Percentiles rank a stretch among this genome's conserved stretches.
Conservation (phyloP, 768 basidiomycete genomes). For the Termitomyces eurrhizus region DNA sequence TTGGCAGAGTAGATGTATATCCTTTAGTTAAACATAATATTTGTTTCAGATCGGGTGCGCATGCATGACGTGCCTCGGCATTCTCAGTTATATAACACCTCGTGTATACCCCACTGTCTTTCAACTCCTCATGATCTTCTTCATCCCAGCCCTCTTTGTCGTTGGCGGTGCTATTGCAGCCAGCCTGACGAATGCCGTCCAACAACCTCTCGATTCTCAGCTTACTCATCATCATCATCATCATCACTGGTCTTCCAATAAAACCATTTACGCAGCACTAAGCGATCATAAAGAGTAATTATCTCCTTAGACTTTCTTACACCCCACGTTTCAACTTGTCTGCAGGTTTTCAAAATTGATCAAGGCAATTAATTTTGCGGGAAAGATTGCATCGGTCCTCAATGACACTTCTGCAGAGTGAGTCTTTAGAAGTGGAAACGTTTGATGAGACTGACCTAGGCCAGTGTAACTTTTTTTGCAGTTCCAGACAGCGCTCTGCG, state of each 20-base stretch:
- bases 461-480: conserved; percentile 54
- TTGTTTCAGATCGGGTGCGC: conserved; percentile 11
- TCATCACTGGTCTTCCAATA: conserved; percentile 4
- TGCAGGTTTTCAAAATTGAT: conserved; percentile 20
- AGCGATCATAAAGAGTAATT: conserved; percentile 9
- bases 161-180: neutral
- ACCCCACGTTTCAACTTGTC: neutral
- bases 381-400: conserved; percentile 16
- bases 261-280: conserved; percentile 11
- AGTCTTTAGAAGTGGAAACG: neutral
- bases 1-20: conserved; percentile 54
- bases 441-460: neutral
- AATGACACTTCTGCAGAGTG: conserved; percentile 16
- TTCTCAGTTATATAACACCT: neutral
- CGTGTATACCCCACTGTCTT: neutral
- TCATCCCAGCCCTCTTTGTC: neutral
- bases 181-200: neutral
- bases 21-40: conserved; percentile 1
- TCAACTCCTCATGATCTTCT: conserved; percentile 3
- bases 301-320: neutral
- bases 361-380: conserved; percentile 23
- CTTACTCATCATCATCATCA: neutral
- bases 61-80: conserved; percentile 2
- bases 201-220: conserved; percentile 2
- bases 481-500: conserved; percentile 42